Evolutionary conservation across 805 yeast genomes (phyloP), one percentile per base, ranked within the genome.

Genomic region (Candida sphagnicola): DNA sequence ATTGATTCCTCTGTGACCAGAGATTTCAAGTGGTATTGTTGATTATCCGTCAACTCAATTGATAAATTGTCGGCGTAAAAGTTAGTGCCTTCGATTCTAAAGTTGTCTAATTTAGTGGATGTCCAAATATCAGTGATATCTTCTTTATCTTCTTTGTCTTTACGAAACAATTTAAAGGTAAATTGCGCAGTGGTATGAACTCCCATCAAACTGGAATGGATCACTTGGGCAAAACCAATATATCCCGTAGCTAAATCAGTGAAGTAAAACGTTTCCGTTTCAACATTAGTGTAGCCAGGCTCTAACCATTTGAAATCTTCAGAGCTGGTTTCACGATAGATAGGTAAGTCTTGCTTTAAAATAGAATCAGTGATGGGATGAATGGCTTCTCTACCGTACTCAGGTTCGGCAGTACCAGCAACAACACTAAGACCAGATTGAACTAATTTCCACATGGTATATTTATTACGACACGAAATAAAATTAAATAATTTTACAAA

Each of bases 361-460:
- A 82, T 78, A 32, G 78, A 59, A 26, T 76, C 77, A 30, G 85
- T 77, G 41, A 90, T 79, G n/a, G 97, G 77, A 54, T 84, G 91
- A 49, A 93, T 86, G 29, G 95, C 95, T 36, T 84, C 96, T 29
- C 83, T 75, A 38, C 99, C 99, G 54, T 93, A 93, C 57, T 85
- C 95, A 18, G 99, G 99, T 62, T 93, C 99, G 2, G 96, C 96
- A 10, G 95, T 78, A 39, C 99, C 99, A 4, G 97, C 91, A 33
- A 89, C 93, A 4, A 95, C 93, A n/a, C 97, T 86, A 38, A 85
- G 72, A 49, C 89, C 81, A 45, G 88, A 82, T 68, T 84, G 90
- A 43, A 84, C 84, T 89, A 89, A 84, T 76, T 80, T 82, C 38
- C 83, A 66, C 90, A 83, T 82, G 14, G 10, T 21, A 21, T 6